phyloP scores from a whole-genome alignment of 192 early-diverging fungal genomes.

The Backusella parvicylindrica region DNA sequence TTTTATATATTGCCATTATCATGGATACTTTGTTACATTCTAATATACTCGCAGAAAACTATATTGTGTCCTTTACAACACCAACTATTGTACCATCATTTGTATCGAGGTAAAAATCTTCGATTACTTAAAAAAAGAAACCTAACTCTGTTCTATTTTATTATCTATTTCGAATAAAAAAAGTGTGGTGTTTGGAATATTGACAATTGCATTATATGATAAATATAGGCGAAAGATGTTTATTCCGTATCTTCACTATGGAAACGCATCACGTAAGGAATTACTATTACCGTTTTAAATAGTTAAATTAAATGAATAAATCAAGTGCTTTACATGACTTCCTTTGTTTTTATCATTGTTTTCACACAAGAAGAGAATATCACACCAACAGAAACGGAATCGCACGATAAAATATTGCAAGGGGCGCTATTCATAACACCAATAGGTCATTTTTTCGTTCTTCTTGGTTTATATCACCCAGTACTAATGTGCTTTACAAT shows the following conservation, averaged over 20 bases:
- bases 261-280: background rate
- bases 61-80: background rate
- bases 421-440: background rate
- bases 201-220: background rate
- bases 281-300: background rate
- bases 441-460: background rate
- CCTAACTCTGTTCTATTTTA: background rate
- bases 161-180: background rate
- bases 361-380: background rate
- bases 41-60: background rate
- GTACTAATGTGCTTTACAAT: background rate
- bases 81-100: background rate
- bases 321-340: background rate
- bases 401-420: background rate
- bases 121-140: background rate
- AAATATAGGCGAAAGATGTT: background rate
- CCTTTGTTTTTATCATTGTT: background rate
- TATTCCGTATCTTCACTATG: background rate
- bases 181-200: background rate
- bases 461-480: background rate
- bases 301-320: background rate
- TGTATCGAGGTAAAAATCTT: background rate
- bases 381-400: background rate
- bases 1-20: no score
- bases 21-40: background rate